These are phyloP conservation scores for Penicillium carneum DNA, from an alignment of 2,329 filamentous ascomycete genomes.

Conservation along the genomic window DNA sequence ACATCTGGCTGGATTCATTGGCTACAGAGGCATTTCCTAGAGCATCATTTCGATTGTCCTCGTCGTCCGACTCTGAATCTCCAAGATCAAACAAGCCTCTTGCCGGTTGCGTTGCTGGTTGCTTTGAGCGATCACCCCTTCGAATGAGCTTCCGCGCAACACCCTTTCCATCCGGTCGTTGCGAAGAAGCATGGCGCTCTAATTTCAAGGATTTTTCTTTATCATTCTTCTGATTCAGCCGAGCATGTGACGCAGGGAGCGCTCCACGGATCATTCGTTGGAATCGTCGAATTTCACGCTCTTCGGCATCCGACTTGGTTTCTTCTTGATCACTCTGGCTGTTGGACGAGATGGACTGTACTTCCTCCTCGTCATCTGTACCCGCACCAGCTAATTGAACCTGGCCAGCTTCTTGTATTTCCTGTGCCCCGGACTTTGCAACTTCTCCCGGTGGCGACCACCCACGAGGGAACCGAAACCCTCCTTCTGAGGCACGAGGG, in stretches of 20 bases:
- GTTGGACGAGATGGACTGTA: conserved; percentile 32
- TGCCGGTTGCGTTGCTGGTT: conserved; percentile 24
- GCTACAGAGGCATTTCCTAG: conserved; percentile 13
- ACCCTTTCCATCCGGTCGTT: conserved; percentile 42
- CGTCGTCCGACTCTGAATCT: conserved; percentile 39
- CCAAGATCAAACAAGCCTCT: conserved; percentile 42
- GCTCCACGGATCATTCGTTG: conserved; percentile 57
- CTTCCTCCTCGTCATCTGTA: conserved; percentile 28
- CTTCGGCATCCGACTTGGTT: conserved; percentile 32
- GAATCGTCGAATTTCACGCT: conserved; percentile 42
- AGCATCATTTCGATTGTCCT: conserved; percentile 8
- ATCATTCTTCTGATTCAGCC: conserved; percentile 49
- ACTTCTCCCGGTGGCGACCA: conserved; percentile 41
- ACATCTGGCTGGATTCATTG: conserved; percentile 21
- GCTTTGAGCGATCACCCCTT: conserved; percentile 29
- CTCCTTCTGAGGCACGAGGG: conserved; percentile 32
- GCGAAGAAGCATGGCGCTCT: conserved; percentile 31
- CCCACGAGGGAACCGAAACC: conserved; percentile 50
- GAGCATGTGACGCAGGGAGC: conserved; percentile 58
- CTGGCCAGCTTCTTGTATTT: conserved; percentile 25
- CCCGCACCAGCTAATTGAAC: conserved; percentile 27
- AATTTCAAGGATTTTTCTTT: conserved; percentile 30
- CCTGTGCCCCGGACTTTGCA: conserved; percentile 30
- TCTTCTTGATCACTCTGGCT: conserved; percentile 31
- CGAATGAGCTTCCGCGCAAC: conserved; percentile 45